Percentiles rank a stretch among this genome's conserved stretches.
Evolutionary conservation across 2,329 filamentous ascomycete genomes (phyloP).

Genomic region (Penicillium sp.): DNA sequence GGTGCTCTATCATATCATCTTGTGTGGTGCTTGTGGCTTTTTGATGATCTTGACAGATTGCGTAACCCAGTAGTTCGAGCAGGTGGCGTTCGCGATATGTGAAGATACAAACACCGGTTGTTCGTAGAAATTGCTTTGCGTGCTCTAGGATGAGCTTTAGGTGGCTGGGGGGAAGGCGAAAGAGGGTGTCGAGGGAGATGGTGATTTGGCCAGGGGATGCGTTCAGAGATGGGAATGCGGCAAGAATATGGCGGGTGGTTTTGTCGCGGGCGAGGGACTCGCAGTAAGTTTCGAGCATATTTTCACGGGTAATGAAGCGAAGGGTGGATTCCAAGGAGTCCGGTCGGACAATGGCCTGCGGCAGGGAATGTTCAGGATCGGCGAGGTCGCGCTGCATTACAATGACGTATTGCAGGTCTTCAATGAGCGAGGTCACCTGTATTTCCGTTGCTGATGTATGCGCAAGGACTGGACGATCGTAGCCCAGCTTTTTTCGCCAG

Average conservation of each 20-base stretch:
- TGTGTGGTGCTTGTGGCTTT: not conserved
- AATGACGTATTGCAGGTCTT: slow-evolving; percentile 28
- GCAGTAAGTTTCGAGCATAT: slow-evolving; percentile 27
- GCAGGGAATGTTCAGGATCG: slow-evolving; percentile 4
- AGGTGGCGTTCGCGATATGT: slow-evolving; percentile 23
- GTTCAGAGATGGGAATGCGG: not conserved
- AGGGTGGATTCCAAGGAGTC: slow-evolving; percentile 22
- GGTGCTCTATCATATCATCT: not conserved
- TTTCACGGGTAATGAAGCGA: slow-evolving; percentile 22
- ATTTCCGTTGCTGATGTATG: slow-evolving; percentile 4
- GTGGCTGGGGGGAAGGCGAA: slow-evolving; percentile 3
- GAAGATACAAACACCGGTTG: slow-evolving; percentile 14
- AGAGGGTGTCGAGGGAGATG: slow-evolving; percentile 13
- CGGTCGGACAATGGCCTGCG: slow-evolving; percentile 4
- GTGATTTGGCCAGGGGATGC: slow-evolving; percentile 7
- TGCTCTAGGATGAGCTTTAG: slow-evolving; percentile 5
- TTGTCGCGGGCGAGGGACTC: slow-evolving; percentile 23
- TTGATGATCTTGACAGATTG: slow-evolving; percentile 21
- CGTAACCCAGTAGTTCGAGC: slow-evolving; percentile 20
- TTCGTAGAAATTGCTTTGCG: slow-evolving; percentile 12
- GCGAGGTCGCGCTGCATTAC: slow-evolving; percentile 17
- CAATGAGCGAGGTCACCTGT: slow-evolving; percentile 21
- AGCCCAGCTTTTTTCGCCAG: slow-evolving; percentile 49
- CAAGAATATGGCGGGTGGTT: slow-evolving; percentile 6
- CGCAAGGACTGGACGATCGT: slow-evolving; percentile 38